phyloP scores from a whole-genome alignment of 345 rosid species.

The Citropsis articulata region DNA sequence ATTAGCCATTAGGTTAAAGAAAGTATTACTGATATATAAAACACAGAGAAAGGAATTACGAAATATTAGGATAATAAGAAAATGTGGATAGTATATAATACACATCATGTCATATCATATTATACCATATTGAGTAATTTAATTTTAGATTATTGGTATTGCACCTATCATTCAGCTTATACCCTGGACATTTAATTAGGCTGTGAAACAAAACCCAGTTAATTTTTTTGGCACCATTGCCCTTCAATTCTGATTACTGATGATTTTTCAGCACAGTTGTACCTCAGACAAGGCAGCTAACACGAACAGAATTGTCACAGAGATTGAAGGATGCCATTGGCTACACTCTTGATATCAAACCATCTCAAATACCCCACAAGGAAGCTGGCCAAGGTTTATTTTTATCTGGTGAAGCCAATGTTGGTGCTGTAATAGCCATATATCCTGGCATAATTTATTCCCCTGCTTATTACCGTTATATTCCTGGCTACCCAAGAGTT shows the following conservation, averaged over 20 bases:
- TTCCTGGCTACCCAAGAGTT: constrained; percentile 79
- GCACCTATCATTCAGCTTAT: background rate
- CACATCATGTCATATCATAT: background rate
- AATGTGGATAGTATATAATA: background rate
- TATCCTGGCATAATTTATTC: constrained; percentile 83
- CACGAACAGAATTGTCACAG: constrained; percentile 47
- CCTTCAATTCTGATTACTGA: constrained; percentile 31
- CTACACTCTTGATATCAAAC: constrained; percentile 54
- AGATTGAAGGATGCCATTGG: constrained; percentile 65
- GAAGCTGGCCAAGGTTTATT: constrained; percentile 80
- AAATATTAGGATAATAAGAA: background rate
- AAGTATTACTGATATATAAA: background rate
- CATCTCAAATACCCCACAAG: constrained; percentile 68
- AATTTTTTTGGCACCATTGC: constrained; percentile 1
- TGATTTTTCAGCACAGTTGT: constrained; percentile 70
- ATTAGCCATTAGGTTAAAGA: background rate
- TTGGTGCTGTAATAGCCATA: constrained; percentile 72
- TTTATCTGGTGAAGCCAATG: constrained; percentile 72
- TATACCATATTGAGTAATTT: background rate
- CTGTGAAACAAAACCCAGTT: background rate
- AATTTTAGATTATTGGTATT: background rate
- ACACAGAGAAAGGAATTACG: background rate
- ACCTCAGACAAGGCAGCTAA: constrained; percentile 63
- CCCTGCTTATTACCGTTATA: constrained; percentile 69
- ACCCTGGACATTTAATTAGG: background rate